Conservation (phyloP, 129 eudicot genomes). For the Helianthus tuberosus region DNA sequence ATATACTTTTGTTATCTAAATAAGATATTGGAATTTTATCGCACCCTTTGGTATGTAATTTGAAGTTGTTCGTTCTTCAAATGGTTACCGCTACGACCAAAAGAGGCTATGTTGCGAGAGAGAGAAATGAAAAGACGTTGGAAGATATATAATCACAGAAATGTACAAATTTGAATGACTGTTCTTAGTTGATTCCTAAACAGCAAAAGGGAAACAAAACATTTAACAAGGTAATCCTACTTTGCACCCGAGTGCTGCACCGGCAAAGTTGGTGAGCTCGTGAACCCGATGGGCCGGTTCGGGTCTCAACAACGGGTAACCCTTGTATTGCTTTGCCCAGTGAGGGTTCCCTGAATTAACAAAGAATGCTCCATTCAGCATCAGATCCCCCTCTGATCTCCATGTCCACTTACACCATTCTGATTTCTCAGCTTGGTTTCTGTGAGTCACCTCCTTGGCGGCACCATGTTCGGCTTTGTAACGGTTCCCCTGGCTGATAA, state of each 20-base stretch:
- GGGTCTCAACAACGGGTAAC: constrained; percentile 37
- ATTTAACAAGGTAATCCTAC: constrained; percentile 53
- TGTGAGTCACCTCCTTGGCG: constrained; percentile 68
- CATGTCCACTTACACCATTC: constrained; percentile 82
- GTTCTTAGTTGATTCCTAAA: constrained; percentile 28
- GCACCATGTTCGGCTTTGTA: constrained; percentile 67
- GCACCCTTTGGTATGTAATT: constrained; percentile 13
- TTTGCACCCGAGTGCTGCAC: constrained; percentile 51
- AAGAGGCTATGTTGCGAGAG: neutral
- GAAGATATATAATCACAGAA: constrained; percentile 21
- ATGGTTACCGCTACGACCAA: neutral
- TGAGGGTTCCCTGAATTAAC: constrained; percentile 66
- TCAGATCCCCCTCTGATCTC: constrained; percentile 79
- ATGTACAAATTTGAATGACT: constrained; percentile 19
- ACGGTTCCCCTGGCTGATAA: constrained; percentile 91
- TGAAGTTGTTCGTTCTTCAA: constrained; percentile 1
- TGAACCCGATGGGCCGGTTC: constrained; percentile 45
- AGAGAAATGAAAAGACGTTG: neutral
- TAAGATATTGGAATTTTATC: neutral
- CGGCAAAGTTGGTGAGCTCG: constrained; percentile 53
- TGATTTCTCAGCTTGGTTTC: constrained; percentile 43
- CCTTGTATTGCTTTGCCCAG: constrained; percentile 26
- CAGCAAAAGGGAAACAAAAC: constrained; percentile 33
- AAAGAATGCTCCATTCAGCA: constrained; percentile 80
- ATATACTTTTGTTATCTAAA: constrained; percentile 16